A percentile compares a stretch with the other conserved stretches of the same genome.
Conservation (phyloP, 2,329 filamentous ascomycete species). For the Metarhizium sp. region DNA sequence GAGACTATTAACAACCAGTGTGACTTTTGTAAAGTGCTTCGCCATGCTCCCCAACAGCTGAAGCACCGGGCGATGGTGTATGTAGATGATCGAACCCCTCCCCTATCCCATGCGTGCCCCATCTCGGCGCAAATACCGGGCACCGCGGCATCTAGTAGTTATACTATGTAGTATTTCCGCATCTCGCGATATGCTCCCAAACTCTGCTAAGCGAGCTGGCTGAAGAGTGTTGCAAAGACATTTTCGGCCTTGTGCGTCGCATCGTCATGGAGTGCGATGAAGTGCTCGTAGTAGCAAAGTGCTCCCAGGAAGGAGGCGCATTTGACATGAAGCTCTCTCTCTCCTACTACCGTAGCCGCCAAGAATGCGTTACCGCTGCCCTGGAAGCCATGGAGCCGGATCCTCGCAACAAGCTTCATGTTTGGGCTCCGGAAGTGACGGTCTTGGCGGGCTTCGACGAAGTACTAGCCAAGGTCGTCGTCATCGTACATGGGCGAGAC, state of each 20-base stretch:
- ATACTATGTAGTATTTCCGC: neutral
- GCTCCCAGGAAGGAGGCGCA: neutral
- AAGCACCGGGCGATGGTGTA: neutral
- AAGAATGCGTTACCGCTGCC: neutral
- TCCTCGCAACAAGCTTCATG: neutral
- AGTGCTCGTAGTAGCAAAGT: neutral
- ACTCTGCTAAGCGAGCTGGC: neutral
- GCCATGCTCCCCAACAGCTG: neutral
- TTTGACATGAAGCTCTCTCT: neutral
- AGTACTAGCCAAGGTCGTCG: neutral
- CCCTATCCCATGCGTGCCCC: neutral
- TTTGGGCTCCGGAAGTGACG: neutral
- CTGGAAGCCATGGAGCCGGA: neutral
- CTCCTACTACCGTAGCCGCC: neutral
- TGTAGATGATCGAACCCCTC: neutral
- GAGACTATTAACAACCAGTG: neutral
- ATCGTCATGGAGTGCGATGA: neutral
- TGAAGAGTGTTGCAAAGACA: neutral
- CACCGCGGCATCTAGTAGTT: neutral
- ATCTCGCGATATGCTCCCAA: neutral
- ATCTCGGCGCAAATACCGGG: neutral
- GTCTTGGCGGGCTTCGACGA: neutral
- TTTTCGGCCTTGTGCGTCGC: neutral
- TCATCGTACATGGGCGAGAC: neutral
- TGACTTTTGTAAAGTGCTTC: neutral